These are phyloP conservation scores for Lachnellula arida DNA, from an alignment of 2,329 filamentous ascomycete genomes.

Conservation along the genomic window DNA sequence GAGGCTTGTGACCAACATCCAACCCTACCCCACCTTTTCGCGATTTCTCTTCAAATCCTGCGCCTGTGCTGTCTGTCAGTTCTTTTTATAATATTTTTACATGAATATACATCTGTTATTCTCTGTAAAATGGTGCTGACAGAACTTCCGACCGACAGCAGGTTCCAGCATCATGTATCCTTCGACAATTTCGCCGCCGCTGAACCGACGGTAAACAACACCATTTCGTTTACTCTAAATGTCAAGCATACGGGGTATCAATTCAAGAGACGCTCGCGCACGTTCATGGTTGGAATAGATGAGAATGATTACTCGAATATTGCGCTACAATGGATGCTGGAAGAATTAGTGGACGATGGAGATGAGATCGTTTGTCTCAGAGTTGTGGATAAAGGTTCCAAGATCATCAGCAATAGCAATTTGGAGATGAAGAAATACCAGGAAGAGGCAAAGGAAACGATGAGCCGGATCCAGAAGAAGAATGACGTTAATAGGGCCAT, in stretches of 20 bases:
- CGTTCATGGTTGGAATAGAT: slow-evolving; percentile 68
- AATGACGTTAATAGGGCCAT: slow-evolving; percentile 68
- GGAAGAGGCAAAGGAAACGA: slow-evolving; percentile 57
- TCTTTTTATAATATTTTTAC: slow-evolving; percentile 1
- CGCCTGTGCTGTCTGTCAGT: neutral
- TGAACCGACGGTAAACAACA: slow-evolving; percentile 52
- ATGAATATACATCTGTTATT: neutral
- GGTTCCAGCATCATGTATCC: slow-evolving; percentile 64
- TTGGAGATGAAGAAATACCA: slow-evolving; percentile 59
- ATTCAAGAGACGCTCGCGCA: slow-evolving; percentile 61
- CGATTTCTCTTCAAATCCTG: neutral
- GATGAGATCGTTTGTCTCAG: slow-evolving; percentile 70
- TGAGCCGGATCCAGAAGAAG: slow-evolving; percentile 62
- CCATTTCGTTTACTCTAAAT: slow-evolving; percentile 63
- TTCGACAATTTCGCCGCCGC: slow-evolving; percentile 69
- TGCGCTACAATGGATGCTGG: slow-evolving; percentile 68
- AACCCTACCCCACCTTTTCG: slow-evolving; percentile 17
- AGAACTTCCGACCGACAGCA: slow-evolving; percentile 34
- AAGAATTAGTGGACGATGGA: slow-evolving; percentile 72
- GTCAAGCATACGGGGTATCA: slow-evolving; percentile 69
- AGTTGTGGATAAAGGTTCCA: slow-evolving; percentile 67
- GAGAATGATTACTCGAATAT: slow-evolving; percentile 73
- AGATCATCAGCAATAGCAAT: slow-evolving; percentile 55
- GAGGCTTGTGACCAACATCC: slow-evolving; percentile 12
- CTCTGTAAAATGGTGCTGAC: slow-evolving; percentile 23